Evolutionary conservation across 2,329 filamentous ascomycete species (phyloP).

Genomic region (Neofusicoccum sp.): DNA sequence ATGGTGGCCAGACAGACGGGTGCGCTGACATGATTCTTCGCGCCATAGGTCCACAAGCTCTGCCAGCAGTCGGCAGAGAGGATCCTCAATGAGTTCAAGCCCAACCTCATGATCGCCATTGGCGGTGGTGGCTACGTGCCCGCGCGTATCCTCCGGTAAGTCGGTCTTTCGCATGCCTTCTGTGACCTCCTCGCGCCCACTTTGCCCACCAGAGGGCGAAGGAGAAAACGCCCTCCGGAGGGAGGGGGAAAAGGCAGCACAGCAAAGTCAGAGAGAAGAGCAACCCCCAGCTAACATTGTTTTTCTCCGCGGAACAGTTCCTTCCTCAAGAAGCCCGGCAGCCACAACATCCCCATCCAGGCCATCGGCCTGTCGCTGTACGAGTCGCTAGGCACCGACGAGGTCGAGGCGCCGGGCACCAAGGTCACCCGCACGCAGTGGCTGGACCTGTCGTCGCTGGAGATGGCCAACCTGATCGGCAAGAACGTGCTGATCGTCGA

Average conservation of each 20-base stretch:
- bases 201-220: too few species aligned
- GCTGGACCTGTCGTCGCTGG: slow-evolving; percentile 83
- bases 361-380: slow-evolving; percentile 97
- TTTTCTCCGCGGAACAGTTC: slow-evolving; percentile 48
- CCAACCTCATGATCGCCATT: slow-evolving; percentile 97
- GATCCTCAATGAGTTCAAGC: slow-evolving; percentile 83
- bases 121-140: slow-evolving; percentile 97
- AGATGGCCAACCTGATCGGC: slow-evolving; percentile 85
- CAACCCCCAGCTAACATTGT: neutral
- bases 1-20: neutral
- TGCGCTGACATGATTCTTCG: neutral
- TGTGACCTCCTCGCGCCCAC: neutral
- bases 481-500: slow-evolving; percentile 92
- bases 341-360: slow-evolving; percentile 96
- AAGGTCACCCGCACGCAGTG: slow-evolving; percentile 98
- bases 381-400: slow-evolving; percentile 69
- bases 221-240: too few species aligned
- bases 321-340: slow-evolving; percentile 86
- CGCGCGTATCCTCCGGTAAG: slow-evolving; percentile 82
- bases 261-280: neutral
- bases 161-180: neutral
- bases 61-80: slow-evolving; percentile 80
- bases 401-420: slow-evolving; percentile 77
- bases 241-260: neutral
- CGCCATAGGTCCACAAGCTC: slow-evolving; percentile 88